phyloP scores from a whole-genome alignment of 352 stramenopile species.

The Phytophthora niederhauseri region DNA sequence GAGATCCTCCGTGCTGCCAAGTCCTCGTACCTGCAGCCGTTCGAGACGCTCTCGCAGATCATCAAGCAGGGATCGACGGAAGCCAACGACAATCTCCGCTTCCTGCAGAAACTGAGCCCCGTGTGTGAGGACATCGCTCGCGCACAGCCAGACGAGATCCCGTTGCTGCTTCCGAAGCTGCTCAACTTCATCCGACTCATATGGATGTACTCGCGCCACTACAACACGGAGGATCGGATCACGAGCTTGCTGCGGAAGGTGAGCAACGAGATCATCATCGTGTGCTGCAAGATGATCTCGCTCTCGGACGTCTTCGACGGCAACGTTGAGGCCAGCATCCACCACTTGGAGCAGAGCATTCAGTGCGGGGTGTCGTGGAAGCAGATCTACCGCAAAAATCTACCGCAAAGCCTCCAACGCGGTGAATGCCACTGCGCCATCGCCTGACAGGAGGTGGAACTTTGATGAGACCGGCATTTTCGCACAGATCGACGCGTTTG shows the following conservation, averaged over 20 bases:
- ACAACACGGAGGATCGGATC: conserved; percentile 95
- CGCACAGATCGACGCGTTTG: conserved; percentile 96
- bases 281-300: conserved; percentile 91
- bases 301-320: conserved; percentile 93
- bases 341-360: conserved; percentile 92
- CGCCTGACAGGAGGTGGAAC: conserved; percentile 77
- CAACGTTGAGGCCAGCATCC: conserved; percentile 91
- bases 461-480: conserved; percentile 97
- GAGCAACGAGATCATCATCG: conserved; percentile 94
- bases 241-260: conserved; percentile 94
- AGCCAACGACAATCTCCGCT: conserved; percentile 95
- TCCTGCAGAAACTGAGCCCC: conserved; percentile 92
- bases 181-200: conserved; percentile 96
- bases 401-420: conserved; percentile 69
- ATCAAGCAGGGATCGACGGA: conserved; percentile 93
- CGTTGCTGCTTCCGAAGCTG: conserved; percentile 90
- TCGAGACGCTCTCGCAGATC: conserved; percentile 92
- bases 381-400: conserved; percentile 85
- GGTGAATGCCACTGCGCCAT: conserved; percentile 61
- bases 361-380: conserved; percentile 94
- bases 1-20: conserved; percentile 89
- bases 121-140: conserved; percentile 90
- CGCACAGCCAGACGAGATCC: conserved; percentile 90
- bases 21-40: conserved; percentile 94
- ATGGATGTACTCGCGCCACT: conserved; percentile 93